Conservation (phyloP, 371 early-diverging fungal species). For the Mortierella polycephala region DNA sequence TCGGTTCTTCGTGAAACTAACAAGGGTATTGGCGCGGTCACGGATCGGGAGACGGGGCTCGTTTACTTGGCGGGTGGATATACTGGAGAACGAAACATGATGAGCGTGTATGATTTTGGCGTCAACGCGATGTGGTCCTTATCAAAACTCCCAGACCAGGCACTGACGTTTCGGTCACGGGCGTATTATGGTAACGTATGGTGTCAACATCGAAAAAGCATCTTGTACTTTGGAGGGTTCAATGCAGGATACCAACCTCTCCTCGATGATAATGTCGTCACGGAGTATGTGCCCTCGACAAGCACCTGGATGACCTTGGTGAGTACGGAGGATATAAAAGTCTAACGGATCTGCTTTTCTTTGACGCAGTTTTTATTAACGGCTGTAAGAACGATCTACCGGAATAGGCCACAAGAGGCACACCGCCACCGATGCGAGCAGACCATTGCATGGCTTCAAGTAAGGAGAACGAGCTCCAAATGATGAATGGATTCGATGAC, state of each 20-base stretch:
- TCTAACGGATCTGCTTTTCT: neutral
- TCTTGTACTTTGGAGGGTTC: constrained; percentile 38
- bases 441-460: constrained; percentile 46
- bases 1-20: neutral
- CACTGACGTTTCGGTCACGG: constrained; percentile 5
- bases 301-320: constrained; percentile 22
- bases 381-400: neutral
- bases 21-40: constrained; percentile 42
- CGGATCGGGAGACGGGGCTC: constrained; percentile 23
- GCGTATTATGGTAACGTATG: constrained; percentile 29
- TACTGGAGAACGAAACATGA: constrained; percentile 7
- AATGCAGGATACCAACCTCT: neutral
- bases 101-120: constrained; percentile 30
- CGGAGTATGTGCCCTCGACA: constrained; percentile 19
- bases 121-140: constrained; percentile 9
- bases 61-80: constrained; percentile 46
- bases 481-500: no score
- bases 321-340: neutral
- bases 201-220: constrained; percentile 19
- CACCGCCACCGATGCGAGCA: constrained; percentile 20
- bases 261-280: constrained; percentile 1
- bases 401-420: constrained; percentile 20
- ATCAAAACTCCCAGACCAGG: neutral
- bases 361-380: neutral
- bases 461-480: constrained; percentile 1